These are phyloP conservation scores for Rhazya stricta DNA, from an alignment of 257 asterid species.

Conservation along the genomic window DNA sequence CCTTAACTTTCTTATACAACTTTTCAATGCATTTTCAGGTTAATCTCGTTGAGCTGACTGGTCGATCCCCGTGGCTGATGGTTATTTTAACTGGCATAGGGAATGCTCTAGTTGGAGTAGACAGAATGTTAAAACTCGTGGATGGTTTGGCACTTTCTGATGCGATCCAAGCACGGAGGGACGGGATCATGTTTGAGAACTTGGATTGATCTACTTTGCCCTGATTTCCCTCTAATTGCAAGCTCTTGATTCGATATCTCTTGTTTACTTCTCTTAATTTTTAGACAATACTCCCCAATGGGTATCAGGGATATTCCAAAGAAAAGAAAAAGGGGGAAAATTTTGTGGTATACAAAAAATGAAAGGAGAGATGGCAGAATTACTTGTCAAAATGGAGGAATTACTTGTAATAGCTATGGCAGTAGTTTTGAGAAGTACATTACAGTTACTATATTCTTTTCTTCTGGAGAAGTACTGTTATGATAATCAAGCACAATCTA, in stretches of 20 bases:
- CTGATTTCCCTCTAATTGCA: conserved; percentile 39
- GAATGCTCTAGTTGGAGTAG: conserved; percentile 51
- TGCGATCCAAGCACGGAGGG: conserved; percentile 84
- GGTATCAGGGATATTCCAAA: no score
- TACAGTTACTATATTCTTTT: background rate
- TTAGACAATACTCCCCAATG: no score
- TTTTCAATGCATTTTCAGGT: conserved; percentile 40
- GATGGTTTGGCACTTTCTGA: conserved; percentile 47
- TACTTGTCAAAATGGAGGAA: background rate
- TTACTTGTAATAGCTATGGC: background rate
- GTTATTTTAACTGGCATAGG: conserved; percentile 57
- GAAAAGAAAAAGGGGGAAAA: no score
- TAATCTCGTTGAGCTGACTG: conserved; percentile 72
- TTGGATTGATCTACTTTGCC: conserved; percentile 48
- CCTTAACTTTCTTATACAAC: conserved; percentile 6
- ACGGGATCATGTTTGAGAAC: conserved; percentile 59
- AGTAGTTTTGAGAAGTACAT: no score
- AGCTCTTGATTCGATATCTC: background rate
- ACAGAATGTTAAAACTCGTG: conserved; percentile 42
- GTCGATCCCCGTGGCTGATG: conserved; percentile 62
- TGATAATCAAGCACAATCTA: background rate
- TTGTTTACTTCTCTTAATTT: no score
- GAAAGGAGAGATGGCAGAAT: no score
- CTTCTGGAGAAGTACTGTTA: no score
- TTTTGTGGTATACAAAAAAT: background rate